Evolutionary conservation across 371 early-diverging fungal genomes (phyloP).

Genomic region (Gilbertella persicaria): DNA sequence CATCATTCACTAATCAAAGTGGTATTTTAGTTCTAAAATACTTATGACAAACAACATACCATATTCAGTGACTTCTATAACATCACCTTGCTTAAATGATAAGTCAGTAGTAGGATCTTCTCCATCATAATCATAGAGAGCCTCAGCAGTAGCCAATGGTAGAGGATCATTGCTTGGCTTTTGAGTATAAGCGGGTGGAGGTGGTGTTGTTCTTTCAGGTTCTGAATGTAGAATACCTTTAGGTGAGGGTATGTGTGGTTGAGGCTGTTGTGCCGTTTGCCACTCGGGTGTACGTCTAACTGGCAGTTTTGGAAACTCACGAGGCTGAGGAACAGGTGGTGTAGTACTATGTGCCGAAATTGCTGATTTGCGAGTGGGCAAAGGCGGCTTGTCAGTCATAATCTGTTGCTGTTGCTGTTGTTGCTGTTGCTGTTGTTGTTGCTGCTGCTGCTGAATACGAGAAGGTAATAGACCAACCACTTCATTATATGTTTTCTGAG

Average conservation of each 20-base stretch:
- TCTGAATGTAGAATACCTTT: constrained; percentile 9
- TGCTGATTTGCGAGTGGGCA: constrained; percentile 45
- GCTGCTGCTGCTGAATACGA: constrained; percentile 10
- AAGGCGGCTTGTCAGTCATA: constrained; percentile 27
- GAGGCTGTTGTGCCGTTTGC: constrained; percentile 11
- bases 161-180: constrained; percentile 1
- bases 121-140: constrained; percentile 48
- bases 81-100: constrained; percentile 51
- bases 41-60: constrained; percentile 26
- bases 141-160: constrained; percentile 38
- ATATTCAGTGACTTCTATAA: constrained; percentile 53
- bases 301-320: constrained; percentile 40
- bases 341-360: background rate
- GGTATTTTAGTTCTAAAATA: no score
- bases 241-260: constrained; percentile 12
- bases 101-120: constrained; percentile 52
- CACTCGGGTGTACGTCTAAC: constrained; percentile 29
- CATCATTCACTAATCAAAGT: constrained; percentile 19
- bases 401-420: constrained; percentile 2
- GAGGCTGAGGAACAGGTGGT: constrained; percentile 18
- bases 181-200: constrained; percentile 37
- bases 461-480: constrained; percentile 38
- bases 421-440: background rate
- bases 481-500: constrained; percentile 36
- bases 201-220: constrained; percentile 18